Percentiles rank a stretch among this genome's conserved stretches.
These are phyloP conservation scores for Colletotrichum theobromicola DNA, from an alignment of 2,329 filamentous ascomycete genomes.

Conservation along the genomic window DNA sequence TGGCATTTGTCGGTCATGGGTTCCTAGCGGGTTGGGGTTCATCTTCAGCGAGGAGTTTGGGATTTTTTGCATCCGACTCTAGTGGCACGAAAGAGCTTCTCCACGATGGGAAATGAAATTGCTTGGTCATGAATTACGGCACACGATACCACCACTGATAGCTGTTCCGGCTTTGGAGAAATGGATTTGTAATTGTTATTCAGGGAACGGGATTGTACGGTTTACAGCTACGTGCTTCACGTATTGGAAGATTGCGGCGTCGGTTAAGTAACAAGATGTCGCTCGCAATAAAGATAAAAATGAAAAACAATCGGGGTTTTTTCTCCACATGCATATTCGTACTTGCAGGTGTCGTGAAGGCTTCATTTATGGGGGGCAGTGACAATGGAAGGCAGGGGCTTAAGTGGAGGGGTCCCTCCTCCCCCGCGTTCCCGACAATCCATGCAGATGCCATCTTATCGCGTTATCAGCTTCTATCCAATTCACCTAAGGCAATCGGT, in stretches of 20 bases:
- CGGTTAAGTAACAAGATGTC: neutral
- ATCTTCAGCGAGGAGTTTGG: slow-evolving; percentile 60
- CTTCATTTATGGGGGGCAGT: neutral
- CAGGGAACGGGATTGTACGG: neutral
- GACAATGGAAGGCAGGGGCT: neutral
- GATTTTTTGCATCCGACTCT: slow-evolving; percentile 44
- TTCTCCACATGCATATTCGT: too few species aligned
- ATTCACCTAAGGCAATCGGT: neutral
- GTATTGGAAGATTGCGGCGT: neutral
- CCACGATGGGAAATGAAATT: slow-evolving; percentile 33
- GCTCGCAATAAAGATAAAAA: neutral
- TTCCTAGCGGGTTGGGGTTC: slow-evolving; percentile 28
- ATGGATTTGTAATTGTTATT: neutral
- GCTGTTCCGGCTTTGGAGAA: neutral
- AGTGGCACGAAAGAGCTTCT: slow-evolving; percentile 57
- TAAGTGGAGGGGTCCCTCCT: neutral
- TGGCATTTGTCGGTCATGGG: slow-evolving; percentile 45
- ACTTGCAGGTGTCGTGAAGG: neutral
- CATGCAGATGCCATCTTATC: neutral
- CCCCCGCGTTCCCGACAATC: slow-evolving; percentile 3
- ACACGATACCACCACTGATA: slow-evolving; percentile 6
- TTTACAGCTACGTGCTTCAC: neutral
- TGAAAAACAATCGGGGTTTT: neutral
- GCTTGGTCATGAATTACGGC: slow-evolving; percentile 22
- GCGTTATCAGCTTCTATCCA: neutral